Evolutionary conservation across 2,329 filamentous ascomycete genomes (phyloP).

Genomic region (Intubia oerlemansii): DNA sequence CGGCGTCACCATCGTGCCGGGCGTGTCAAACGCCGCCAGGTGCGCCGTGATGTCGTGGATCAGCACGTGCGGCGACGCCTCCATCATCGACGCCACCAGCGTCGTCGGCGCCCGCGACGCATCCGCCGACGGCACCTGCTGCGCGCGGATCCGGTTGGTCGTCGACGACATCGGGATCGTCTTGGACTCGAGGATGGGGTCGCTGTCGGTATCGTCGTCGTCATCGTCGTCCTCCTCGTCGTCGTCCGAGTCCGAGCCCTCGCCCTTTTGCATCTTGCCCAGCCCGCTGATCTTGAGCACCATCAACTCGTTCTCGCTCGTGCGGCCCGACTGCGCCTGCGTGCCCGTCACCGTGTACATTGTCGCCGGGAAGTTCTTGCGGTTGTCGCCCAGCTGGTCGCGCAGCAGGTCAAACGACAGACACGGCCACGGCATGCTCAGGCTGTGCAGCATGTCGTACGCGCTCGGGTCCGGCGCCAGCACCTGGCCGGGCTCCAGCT

Average conservation of each 20-base stretch:
- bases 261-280: constrained; percentile 47
- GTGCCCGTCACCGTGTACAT: constrained; percentile 91
- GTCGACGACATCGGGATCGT: constrained; percentile 69
- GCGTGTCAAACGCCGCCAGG: constrained; percentile 72
- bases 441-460: constrained; percentile 91
- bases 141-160: constrained; percentile 80
- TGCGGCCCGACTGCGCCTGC: constrained; percentile 56
- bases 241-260: constrained; percentile 41
- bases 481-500: constrained; percentile 76
- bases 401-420: constrained; percentile 84
- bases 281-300: constrained; percentile 91
- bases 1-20: constrained; percentile 58
- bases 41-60: constrained; percentile 92
- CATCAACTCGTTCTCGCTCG: constrained; percentile 82
- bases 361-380: constrained; percentile 84
- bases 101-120: constrained; percentile 54
- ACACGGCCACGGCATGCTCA: constrained; percentile 92
- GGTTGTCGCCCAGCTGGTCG: constrained; percentile 69
- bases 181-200: constrained; percentile 86
- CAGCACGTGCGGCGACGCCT: constrained; percentile 68
- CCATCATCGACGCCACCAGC: constrained; percentile 86
- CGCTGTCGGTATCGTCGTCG: constrained; percentile 48
- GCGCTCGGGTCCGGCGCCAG: constrained; percentile 81
- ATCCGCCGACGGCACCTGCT: constrained; percentile 56
- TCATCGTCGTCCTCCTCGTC: constrained; percentile 41